Percentiles rank a stretch among this genome's conserved stretches.
phyloP scores from a whole-genome alignment of 108 stramenopile species.

The Parmales sp. region DNA sequence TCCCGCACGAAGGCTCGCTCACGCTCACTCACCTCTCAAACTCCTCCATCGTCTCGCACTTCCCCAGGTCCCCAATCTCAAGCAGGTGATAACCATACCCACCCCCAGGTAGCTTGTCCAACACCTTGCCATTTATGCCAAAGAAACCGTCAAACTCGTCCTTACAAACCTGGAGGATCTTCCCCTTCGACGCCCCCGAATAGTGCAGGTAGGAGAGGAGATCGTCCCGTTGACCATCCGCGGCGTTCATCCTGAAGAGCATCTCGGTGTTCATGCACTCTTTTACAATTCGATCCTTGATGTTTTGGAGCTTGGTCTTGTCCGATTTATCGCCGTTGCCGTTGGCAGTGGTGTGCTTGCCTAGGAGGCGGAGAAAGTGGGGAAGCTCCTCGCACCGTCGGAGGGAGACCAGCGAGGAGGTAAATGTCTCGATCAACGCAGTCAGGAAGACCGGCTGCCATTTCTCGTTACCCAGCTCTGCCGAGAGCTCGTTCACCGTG shows the following conservation, averaged over 20 bases:
- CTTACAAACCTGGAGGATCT: not conserved
- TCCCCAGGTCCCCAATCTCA: too few species aligned
- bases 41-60: too few species aligned
- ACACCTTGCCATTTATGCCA: not conserved
- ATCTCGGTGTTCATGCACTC: not conserved
- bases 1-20: too few species aligned
- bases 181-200: not conserved
- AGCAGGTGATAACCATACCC: too few species aligned
- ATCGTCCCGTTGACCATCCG: constrained; percentile 3
- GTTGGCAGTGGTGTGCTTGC: not conserved
- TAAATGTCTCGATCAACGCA: constrained; percentile 1
- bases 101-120: not conserved
- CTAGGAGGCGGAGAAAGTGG: too few species aligned
- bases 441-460: not conserved
- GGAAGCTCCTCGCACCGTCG: not conserved
- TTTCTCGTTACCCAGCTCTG: not conserved
- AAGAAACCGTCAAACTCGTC: not conserved
- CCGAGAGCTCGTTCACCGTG: too few species aligned
- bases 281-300: not conserved
- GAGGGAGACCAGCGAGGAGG: not conserved
- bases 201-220: not conserved
- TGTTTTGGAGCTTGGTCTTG: not conserved
- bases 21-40: too few species aligned
- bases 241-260: not conserved
- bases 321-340: not conserved